Evolutionary conservation across 129 eudicot genomes (phyloP).

Genomic region (Lactuca sativa): DNA sequence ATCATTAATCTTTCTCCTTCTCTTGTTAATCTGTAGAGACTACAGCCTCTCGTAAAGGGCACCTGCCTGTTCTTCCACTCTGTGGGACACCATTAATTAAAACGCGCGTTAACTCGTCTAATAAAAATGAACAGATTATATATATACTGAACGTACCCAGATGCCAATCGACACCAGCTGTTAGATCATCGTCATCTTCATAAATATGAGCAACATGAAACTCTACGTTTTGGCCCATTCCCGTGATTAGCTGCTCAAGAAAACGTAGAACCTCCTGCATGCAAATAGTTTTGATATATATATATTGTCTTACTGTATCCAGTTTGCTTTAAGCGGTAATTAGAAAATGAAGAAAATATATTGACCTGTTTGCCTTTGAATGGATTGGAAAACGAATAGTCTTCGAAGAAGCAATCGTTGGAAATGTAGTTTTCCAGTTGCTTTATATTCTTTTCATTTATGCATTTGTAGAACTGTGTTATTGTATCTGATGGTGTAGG

Average conservation of each 20-base stretch:
- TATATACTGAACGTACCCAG: constrained; percentile 45
- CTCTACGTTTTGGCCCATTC: constrained; percentile 64
- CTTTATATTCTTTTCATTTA: constrained; percentile 54
- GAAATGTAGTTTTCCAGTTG: constrained; percentile 49
- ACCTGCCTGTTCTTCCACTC: constrained; percentile 84
- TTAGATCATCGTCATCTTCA: constrained; percentile 53
- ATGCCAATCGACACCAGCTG: constrained; percentile 72
- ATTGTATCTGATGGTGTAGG: constrained; percentile 53
- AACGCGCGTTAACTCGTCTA: constrained; percentile 6
- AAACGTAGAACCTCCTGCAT: constrained; percentile 69
- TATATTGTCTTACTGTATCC: background rate
- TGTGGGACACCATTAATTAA: constrained; percentile 13
- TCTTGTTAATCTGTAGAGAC: constrained; percentile 53
- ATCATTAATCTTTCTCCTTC: constrained; percentile 57
- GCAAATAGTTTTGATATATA: constrained; percentile 18
- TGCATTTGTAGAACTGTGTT: constrained; percentile 53
- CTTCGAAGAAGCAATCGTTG: constrained; percentile 62
- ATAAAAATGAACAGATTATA: background rate
- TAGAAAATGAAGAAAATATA: background rate
- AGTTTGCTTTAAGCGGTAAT: background rate
- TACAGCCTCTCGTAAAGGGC: constrained; percentile 87
- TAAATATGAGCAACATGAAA: constrained; percentile 50
- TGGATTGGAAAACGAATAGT: constrained; percentile 57
- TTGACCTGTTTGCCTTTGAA: constrained; percentile 78
- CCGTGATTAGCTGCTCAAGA: constrained; percentile 49